Percentiles rank a stretch among this genome's conserved stretches.
phyloP scores from a whole-genome alignment of 108 stramenopile genomes.

The Aureococcus anophagefferens region DNA sequence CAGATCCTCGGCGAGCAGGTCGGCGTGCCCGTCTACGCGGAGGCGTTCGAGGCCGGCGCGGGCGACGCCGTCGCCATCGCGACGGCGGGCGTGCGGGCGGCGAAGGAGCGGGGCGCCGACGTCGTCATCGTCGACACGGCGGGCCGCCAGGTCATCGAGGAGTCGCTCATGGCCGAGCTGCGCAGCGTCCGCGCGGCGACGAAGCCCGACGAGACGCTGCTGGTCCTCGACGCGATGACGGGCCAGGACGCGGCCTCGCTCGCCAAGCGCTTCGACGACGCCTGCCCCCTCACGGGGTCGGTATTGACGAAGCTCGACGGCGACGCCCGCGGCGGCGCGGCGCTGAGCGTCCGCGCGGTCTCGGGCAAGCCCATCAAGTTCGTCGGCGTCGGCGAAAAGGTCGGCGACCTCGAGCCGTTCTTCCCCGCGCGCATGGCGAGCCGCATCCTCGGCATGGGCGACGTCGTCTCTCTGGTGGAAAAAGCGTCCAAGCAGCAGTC shows the following conservation, averaged over 20 bases:
- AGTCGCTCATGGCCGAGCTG: conserved; percentile 81
- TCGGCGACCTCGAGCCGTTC: conserved; percentile 81
- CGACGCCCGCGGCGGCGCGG: conserved; percentile 85
- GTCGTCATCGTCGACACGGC: conserved; percentile 92
- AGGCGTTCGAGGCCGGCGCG: conserved; percentile 49
- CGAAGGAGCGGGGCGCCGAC: conserved; percentile 69
- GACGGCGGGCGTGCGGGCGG: conserved; percentile 55
- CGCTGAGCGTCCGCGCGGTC: conserved; percentile 80
- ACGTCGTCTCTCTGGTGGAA: conserved; percentile 85
- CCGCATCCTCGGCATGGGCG: conserved; percentile 91
- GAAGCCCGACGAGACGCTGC: conserved; percentile 79
- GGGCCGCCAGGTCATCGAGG: conserved; percentile 87
- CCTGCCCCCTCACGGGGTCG: conserved; percentile 82
- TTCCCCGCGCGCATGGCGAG: conserved; percentile 93
- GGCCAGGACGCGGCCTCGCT: conserved; percentile 91
- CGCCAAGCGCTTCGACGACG: conserved; percentile 81
- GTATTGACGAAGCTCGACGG: conserved; percentile 89
- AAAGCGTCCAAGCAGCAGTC: conserved; percentile 80
- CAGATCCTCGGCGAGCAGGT: conserved; percentile 68
- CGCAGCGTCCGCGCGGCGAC: conserved; percentile 49
- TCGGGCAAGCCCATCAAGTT: conserved; percentile 92
- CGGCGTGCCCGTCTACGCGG: conserved; percentile 62
- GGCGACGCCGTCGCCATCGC: conserved; percentile 83
- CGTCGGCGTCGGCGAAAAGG: conserved; percentile 83
- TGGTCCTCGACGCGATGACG: conserved; percentile 94